phyloP scores from a whole-genome alignment of 176 grass and related monocot species.

The Bromus sterilis region DNA sequence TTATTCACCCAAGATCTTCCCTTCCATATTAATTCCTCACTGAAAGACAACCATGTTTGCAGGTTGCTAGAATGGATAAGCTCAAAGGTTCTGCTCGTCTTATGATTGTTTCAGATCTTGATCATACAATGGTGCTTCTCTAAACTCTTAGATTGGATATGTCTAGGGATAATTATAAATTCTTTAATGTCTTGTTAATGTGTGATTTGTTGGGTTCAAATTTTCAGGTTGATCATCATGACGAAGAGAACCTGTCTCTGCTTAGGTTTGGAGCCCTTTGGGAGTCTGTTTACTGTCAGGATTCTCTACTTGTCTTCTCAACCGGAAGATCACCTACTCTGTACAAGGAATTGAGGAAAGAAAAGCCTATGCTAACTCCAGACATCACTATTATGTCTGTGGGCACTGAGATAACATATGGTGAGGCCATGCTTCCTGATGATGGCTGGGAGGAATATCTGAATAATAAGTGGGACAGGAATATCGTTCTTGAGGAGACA shows the following conservation, averaged over 20 bases:
- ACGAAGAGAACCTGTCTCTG: conserved; percentile 54
- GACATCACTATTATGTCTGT: conserved; percentile 85
- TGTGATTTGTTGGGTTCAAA: neutral
- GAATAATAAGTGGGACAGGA: conserved; percentile 61
- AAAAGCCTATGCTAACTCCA: conserved; percentile 68
- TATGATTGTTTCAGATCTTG: conserved; percentile 96
- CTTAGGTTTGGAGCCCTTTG: conserved; percentile 63
- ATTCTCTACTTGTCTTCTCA: conserved; percentile 71
- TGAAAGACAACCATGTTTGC: neutral
- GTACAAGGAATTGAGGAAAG: conserved; percentile 64
- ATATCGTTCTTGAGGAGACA: conserved; percentile 50
- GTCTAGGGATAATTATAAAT: neutral
- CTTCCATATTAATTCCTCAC: neutral
- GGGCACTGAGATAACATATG: conserved; percentile 72
- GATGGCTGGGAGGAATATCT: conserved; percentile 54
- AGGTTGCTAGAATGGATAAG: conserved; percentile 70
- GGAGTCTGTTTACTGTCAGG: conserved; percentile 57
- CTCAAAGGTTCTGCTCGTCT: conserved; percentile 69
- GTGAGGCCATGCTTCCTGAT: conserved; percentile 63
- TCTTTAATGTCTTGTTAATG: neutral
- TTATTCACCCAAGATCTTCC: neutral
- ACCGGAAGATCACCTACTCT: conserved; percentile 62
- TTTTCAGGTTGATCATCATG: conserved; percentile 69
- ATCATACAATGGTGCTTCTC: conserved; percentile 78
- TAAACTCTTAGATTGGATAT: neutral